phyloP scores from a whole-genome alignment of 257 asterid species.

The Orobanche coerulescens region DNA sequence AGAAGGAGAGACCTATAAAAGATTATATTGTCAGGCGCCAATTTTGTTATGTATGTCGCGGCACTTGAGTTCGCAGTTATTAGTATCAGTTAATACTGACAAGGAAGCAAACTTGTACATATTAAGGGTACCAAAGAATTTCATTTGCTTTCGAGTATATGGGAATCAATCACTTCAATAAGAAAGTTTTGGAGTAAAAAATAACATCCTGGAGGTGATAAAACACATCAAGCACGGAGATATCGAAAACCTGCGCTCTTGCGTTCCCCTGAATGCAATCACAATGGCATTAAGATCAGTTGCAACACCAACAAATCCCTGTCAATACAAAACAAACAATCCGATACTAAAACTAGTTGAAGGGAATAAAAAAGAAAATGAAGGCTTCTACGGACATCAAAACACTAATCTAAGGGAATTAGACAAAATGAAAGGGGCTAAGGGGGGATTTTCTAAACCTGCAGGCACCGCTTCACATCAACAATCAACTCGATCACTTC shows the following conservation, averaged over 20 bases:
- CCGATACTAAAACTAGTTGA: slow-evolving; percentile 9
- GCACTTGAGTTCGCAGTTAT: slow-evolving; percentile 6
- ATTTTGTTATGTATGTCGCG: neutral
- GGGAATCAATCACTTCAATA: slow-evolving; percentile 12
- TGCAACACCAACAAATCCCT: slow-evolving; percentile 95
- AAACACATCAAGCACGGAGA: slow-evolving; percentile 19
- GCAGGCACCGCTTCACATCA: slow-evolving; percentile 80
- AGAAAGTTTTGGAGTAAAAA: neutral
- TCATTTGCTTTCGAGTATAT: neutral
- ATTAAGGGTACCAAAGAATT: too few species aligned
- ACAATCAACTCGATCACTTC: slow-evolving; percentile 83
- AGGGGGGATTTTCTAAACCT: slow-evolving; percentile 41
- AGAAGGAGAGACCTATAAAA: neutral
- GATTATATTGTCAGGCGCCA: neutral
- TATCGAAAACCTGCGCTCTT: slow-evolving; percentile 58
- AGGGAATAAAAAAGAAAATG: slow-evolving; percentile 3
- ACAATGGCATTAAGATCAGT: slow-evolving; percentile 69
- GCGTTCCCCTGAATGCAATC: slow-evolving; percentile 96
- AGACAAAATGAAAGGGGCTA: neutral
- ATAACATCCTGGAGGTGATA: slow-evolving; percentile 14
- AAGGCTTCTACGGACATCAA: neutral
- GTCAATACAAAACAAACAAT: slow-evolving; percentile 19
- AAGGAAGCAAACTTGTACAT: slow-evolving; percentile 20
- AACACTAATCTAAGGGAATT: neutral
- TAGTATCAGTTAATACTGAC: neutral